Evolutionary conservation across 129 eudicot genomes (phyloP).

Genomic region (Artemisia tridentata): DNA sequence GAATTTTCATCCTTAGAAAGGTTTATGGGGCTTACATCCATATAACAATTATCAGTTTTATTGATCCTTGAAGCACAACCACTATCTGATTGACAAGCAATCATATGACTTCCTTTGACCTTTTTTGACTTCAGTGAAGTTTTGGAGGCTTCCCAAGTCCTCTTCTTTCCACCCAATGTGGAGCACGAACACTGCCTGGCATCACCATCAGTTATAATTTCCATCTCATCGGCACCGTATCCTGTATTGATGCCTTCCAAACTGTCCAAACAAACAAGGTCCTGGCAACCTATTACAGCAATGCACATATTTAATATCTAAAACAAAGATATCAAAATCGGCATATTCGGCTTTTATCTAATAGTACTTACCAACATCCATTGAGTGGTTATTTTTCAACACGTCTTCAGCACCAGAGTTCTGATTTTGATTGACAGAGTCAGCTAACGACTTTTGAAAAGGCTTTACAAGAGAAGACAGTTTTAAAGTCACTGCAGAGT

Average conservation of each 20-base stretch:
- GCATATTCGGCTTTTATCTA: background rate
- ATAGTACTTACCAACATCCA: conserved; percentile 30
- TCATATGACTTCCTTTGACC: conserved; percentile 71
- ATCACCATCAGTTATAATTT: conserved; percentile 30
- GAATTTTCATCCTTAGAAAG: conserved; percentile 17
- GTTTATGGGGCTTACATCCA: conserved; percentile 32
- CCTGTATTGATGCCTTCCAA: conserved; percentile 19
- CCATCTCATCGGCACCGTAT: conserved; percentile 23
- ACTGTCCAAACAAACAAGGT: conserved; percentile 33
- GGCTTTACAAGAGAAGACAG: conserved; percentile 38
- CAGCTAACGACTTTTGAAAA: conserved; percentile 25
- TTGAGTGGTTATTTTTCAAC: conserved; percentile 21
- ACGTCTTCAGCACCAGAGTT: conserved; percentile 26
- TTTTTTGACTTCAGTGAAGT: conserved; percentile 85
- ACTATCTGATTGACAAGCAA: conserved; percentile 37
- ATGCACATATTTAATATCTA: conserved; percentile 7
- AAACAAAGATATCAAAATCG: background rate
- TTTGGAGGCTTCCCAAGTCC: conserved; percentile 78
- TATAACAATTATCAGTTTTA: conserved; percentile 25
- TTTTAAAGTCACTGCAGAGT: conserved; percentile 20
- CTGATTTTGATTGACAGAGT: conserved; percentile 24
- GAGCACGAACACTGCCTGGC: conserved; percentile 46
- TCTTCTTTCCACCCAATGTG: conserved; percentile 51
- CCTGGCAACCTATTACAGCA: conserved; percentile 34
- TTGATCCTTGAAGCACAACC: conserved; percentile 39